phyloP scores from a whole-genome alignment of 371 early-diverging fungal genomes.

The Apophysomyces trapeziformis region DNA sequence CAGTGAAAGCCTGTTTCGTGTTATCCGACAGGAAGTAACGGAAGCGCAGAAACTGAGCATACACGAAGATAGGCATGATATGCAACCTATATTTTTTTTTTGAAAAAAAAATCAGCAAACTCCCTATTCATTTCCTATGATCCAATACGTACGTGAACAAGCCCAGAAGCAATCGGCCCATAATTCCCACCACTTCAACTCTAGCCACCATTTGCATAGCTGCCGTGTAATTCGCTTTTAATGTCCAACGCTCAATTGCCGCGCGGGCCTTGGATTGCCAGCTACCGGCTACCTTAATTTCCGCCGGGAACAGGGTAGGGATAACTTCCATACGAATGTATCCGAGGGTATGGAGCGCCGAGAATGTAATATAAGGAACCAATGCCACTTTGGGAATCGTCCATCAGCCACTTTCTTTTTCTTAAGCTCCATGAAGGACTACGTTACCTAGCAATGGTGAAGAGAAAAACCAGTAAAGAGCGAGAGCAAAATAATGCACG shows the following conservation, averaged over 20 bases:
- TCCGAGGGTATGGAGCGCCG: constrained; percentile 82
- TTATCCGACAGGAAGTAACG: constrained; percentile 78
- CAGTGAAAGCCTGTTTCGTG: constrained; percentile 66
- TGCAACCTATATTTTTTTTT: constrained; percentile 50
- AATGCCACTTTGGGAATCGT: constrained; percentile 62
- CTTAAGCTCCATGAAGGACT: background rate
- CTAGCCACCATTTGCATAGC: constrained; percentile 80
- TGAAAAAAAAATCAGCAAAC: background rate
- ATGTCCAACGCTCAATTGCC: constrained; percentile 61
- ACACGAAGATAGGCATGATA: constrained; percentile 77
- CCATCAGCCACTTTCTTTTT: constrained; percentile 1
- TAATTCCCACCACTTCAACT: constrained; percentile 79
- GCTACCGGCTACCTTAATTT: constrained; percentile 27
- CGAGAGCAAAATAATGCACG: constrained; percentile 83
- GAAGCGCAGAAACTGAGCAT: constrained; percentile 85
- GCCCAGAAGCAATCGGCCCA: constrained; percentile 71
- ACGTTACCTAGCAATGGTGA: constrained; percentile 73
- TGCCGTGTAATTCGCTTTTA: constrained; percentile 69
- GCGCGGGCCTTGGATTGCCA: constrained; percentile 60
- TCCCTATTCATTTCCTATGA: constrained; percentile 10
- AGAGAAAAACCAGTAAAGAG: constrained; percentile 76
- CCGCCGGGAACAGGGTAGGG: constrained; percentile 61
- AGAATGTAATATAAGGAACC: constrained; percentile 84
- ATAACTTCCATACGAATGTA: constrained; percentile 79
- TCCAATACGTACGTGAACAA: constrained; percentile 58